Evolutionary conservation across 306 rosid genomes (phyloP), one percentile per base, ranked within the genome.

Genomic region (Lagenaria siceraria): DNA sequence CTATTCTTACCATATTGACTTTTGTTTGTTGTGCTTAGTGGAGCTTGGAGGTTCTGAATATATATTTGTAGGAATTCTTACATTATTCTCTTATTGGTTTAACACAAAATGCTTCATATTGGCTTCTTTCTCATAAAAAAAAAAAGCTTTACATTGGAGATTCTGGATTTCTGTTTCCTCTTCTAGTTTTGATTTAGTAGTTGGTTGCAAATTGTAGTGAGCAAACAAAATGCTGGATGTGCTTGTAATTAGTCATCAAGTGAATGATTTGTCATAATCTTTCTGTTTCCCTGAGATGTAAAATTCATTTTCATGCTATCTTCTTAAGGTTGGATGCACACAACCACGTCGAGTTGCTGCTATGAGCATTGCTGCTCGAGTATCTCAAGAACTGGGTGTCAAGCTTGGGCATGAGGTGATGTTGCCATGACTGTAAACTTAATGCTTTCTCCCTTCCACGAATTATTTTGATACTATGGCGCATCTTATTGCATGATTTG

Each of bases 281-380:
- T 48, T 4, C 2, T 48, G 12, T 71, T 71, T 17, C 8, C 63
- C 19, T 71, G 49, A 59, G n/a, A 75, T 58, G 55, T 55, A 58
- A 76, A 38, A 36, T 76, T 25, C 24, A 54, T 21, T 53, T 54
- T 75, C 35, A 22, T 12, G 63, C 27, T 31, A 10, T 25, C 70
- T 68, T 58, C 75, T 84, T 52, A 90, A 94, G 98, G 81, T 95
- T 88, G 99, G 97, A 76, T 95, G 99, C 76, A 95, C 97, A 52
- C 98, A 92, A 78, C 97, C 98, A 81, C 91, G 97, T 1, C 92
- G 98, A 82, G 98, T 95, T 76, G 97, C 97, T 75, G 97, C 98
- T 76, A 95, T 92, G 98, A 92, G 98, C 84, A 97, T 95, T 75
- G 96, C 99, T 83, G 97, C 99, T 55, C 93, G 98, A 77, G 98